Evolutionary conservation across 306 rosid genomes (phyloP).

Genomic region (Quercus gilva): DNA sequence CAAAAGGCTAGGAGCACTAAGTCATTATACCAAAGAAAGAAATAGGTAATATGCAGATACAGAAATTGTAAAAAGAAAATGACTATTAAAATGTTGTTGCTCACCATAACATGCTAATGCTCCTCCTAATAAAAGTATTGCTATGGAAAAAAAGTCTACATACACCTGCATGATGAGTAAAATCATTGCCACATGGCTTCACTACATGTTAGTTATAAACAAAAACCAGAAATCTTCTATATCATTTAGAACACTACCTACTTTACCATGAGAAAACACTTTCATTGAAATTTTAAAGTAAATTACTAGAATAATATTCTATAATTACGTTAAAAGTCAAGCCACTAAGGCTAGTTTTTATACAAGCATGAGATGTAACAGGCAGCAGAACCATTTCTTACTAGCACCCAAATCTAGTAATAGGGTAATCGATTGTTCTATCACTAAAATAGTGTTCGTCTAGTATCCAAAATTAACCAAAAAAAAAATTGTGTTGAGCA

Average conservation of each 20-base stretch:
- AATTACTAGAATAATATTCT: neutral
- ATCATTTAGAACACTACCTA: neutral
- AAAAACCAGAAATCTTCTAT: neutral
- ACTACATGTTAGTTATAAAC: neutral
- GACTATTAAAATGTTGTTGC: slow-evolving; percentile 26
- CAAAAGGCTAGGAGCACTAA: neutral
- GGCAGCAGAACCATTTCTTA: neutral
- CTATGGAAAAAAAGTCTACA: slow-evolving; percentile 62
- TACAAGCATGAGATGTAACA: neutral
- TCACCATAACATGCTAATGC: slow-evolving; percentile 87
- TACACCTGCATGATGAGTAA: slow-evolving; percentile 70
- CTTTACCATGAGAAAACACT: neutral
- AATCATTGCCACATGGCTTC: slow-evolving; percentile 20
- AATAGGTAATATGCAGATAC: neutral
- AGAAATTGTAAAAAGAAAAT: slow-evolving; percentile 15
- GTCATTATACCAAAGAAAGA: neutral
- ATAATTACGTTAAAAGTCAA: neutral
- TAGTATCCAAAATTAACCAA: neutral
- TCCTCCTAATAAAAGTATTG: slow-evolving; percentile 66
- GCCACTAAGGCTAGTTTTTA: neutral
- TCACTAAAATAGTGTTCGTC: neutral
- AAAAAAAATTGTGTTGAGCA: neutral
- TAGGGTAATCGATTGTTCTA: neutral
- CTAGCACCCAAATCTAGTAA: neutral
- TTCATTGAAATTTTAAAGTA: neutral